phyloP scores from a whole-genome alignment of 139 green algal species.

The Tetraselmis chui region DNA sequence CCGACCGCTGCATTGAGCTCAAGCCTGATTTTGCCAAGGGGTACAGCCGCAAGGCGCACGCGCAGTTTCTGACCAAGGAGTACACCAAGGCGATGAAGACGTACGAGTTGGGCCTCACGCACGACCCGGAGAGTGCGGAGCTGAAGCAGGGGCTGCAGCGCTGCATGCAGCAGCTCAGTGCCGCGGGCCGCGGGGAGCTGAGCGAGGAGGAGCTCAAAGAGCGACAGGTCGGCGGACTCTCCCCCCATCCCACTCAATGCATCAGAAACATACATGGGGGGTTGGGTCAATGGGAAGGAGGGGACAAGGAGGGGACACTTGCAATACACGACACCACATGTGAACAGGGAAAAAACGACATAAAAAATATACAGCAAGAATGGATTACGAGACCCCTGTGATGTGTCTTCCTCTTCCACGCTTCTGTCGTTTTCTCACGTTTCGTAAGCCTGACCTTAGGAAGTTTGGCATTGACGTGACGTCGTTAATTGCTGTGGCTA shows the following conservation, averaged over 20 bases:
- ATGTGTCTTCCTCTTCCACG: too few species aligned
- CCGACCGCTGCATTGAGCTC: conserved; percentile 88
- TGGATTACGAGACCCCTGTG: too few species aligned
- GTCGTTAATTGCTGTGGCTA: too few species aligned
- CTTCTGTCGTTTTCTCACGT: too few species aligned
- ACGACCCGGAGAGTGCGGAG: conserved; percentile 86
- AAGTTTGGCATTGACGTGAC: too few species aligned
- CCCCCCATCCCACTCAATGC: neutral
- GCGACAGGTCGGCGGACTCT: conserved; percentile 32
- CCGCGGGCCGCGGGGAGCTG: conserved; percentile 41
- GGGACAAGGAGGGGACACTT: too few species aligned
- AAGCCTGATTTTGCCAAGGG: conserved; percentile 84
- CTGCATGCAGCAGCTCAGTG: conserved; percentile 41
- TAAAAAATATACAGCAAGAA: too few species aligned
- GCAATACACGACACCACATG: too few species aligned
- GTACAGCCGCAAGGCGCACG: conserved; percentile 79
- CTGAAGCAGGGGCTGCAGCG: conserved; percentile 81
- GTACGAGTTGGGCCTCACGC: conserved; percentile 72
- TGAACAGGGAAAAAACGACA: too few species aligned
- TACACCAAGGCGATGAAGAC: conserved; percentile 73
- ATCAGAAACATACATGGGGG: neutral
- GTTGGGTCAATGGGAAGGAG: too few species aligned
- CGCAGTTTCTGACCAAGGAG: conserved; percentile 98
- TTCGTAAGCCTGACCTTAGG: too few species aligned
- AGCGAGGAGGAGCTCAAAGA: conserved; percentile 88